These are phyloP conservation scores for Komagataea norvegica DNA, from an alignment of 1,139 yeast species.

Conservation along the genomic window DNA sequence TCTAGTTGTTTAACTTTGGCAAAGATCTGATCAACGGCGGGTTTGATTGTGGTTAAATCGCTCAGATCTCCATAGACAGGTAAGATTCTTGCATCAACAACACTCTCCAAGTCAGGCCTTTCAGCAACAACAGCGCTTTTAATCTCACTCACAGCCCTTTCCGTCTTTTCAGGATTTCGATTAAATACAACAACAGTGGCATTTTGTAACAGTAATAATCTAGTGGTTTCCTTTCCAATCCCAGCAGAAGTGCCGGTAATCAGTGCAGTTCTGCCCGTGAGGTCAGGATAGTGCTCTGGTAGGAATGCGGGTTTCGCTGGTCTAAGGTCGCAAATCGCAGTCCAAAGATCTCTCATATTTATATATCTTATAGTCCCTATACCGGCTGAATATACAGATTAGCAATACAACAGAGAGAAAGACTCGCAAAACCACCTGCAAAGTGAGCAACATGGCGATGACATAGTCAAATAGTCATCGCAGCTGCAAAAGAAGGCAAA, in stretches of 20 bases:
- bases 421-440: too few species aligned
- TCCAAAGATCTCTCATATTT: too few species aligned
- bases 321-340: constrained; percentile 3
- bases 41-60: constrained; percentile 41
- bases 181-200: constrained; percentile 42
- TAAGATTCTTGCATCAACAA: constrained; percentile 22
- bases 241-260: constrained; percentile 46
- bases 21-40: constrained; percentile 35
- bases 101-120: not conserved
- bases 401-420: too few species aligned
- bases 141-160: constrained; percentile 32
- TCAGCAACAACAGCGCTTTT: constrained; percentile 22
- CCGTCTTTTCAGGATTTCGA: constrained; percentile 35
- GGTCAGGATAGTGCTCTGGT: constrained; percentile 40
- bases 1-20: constrained; percentile 31
- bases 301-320: constrained; percentile 30
- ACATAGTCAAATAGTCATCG: too few species aligned
- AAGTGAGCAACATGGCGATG: too few species aligned
- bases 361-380: too few species aligned
- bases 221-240: constrained; percentile 40
- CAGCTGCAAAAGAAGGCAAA: too few species aligned
- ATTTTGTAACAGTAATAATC: constrained; percentile 37
- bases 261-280: constrained; percentile 37
- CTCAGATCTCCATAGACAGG: constrained; percentile 37
- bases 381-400: too few species aligned